Evolutionary conservation across 2,329 filamentous ascomycete genomes (phyloP), one percentile per base, ranked within the genome.

Genomic region (Cladosporium sp.): DNA sequence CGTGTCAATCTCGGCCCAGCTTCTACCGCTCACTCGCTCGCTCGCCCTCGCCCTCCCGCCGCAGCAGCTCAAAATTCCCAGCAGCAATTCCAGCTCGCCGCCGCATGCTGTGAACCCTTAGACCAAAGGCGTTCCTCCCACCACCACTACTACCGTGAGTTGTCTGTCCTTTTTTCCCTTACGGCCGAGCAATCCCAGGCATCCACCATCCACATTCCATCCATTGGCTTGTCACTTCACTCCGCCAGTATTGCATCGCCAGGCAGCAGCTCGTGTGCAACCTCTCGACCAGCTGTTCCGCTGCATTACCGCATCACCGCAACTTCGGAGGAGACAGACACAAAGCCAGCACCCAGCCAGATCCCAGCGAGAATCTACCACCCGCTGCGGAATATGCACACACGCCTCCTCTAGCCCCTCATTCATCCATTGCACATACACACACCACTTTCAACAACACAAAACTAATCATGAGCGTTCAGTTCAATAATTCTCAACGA

Each of bases 401-500:
- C 33, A 23, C 49, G 35, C 50, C 35, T 40, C 18, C 40, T 46
- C 40, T 46, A 46, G 40, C n/a, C 12, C 52, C 33, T 33, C 52
- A 55, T 31, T 23, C 52, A 35, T 46, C 44, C 46, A 50, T 49
- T 29, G 18, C 37, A 49, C 31, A 29, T 21, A 10, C 23, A 33
- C 29, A 33, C 11, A 16, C 21, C 59, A 35, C 44, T 12, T 4
- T 29, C 29, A 29, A 29, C 52, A 55, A 11, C 50, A 29, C 50
- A 18, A 35, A 31, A 65, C 64, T 65, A 55, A 66, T 46, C 49
- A 66, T 66, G 65, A 64, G 60, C 31, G 60, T 64, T 31, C 61
- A 64, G 53, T 63, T 63, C 65, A 62, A 56, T 57, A 60, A 62
- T 66, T 49, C 37, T 40, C 55, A 62, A 37, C 33, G 65, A 66